phyloP scores from a whole-genome alignment of 768 basidiomycete genomes.

The Tulasnella sp. region DNA sequence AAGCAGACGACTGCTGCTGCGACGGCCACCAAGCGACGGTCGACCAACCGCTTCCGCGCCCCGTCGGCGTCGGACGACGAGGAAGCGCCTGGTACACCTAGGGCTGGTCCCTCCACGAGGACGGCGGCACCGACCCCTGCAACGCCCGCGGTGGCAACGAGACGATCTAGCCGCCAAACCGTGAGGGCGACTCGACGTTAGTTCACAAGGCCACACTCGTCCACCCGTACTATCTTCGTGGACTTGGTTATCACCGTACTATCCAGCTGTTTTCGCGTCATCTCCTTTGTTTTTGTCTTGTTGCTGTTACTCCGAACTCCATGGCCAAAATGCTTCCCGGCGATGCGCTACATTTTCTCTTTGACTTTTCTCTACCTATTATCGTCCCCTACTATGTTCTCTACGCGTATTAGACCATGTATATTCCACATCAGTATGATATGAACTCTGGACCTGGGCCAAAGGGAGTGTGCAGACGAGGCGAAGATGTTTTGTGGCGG shows the following conservation, averaged over 20 bases:
- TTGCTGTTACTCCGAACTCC: neutral
- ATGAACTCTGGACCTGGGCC: too few species aligned
- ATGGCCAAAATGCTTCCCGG: neutral
- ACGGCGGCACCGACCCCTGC: neutral
- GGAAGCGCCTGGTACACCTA: neutral
- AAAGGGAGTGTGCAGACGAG: too few species aligned
- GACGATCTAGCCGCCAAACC: too few species aligned
- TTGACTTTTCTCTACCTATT: too few species aligned
- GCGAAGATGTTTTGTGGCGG: too few species aligned
- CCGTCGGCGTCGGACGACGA: conserved; percentile 1
- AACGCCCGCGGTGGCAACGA: neutral
- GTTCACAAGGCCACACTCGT: neutral
- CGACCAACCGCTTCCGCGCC: neutral
- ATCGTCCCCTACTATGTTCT: too few species aligned
- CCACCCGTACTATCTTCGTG: neutral
- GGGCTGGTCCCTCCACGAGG: conserved; percentile 10
- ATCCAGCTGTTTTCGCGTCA: neutral
- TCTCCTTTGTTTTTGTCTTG: neutral
- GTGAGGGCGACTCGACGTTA: neutral
- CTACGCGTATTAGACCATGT: too few species aligned
- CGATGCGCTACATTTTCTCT: neutral
- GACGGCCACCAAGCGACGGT: neutral
- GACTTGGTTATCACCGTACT: neutral
- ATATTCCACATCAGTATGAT: too few species aligned
- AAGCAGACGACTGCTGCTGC: neutral